Conservation (phyloP, 768 basidiomycete species). For the Melanogaster broomeanus region DNA sequence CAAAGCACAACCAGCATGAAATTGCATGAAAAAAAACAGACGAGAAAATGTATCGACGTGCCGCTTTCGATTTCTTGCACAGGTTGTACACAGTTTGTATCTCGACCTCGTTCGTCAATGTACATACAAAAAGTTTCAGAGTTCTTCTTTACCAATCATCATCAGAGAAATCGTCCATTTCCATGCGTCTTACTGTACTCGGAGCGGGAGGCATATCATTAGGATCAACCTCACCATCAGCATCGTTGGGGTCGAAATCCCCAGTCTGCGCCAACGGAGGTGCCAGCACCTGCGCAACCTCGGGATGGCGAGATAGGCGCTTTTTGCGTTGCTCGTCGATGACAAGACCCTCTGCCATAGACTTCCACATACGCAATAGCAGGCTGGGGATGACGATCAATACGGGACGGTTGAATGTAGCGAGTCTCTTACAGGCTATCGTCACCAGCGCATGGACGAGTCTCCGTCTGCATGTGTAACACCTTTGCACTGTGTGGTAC, state of each 20-base stretch:
- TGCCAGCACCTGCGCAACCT: conserved; percentile 11
- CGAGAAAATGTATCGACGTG: too few relatives aligned
- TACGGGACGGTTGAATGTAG: not conserved
- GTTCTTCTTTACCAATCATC: conserved; percentile 24
- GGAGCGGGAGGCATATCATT: conserved; percentile 12
- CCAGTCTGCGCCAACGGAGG: conserved; percentile 1
- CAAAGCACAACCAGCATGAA: not conserved
- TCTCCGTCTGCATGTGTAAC: conserved; percentile 34
- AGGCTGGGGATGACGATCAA: conserved; percentile 29
- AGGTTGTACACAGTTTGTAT: not conserved
- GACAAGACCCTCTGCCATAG: conserved; percentile 45
- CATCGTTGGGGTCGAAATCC: conserved; percentile 12
- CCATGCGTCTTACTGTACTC: conserved; percentile 1
- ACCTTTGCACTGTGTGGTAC: conserved; percentile 35
- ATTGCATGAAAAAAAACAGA: not conserved
- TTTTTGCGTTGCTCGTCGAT: conserved; percentile 46
- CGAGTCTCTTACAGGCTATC: conserved; percentile 46
- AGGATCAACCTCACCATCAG: conserved; percentile 1
- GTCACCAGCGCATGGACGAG: conserved; percentile 50
- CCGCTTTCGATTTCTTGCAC: not conserved
- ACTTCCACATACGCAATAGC: conserved; percentile 45
- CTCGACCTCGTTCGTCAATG: not conserved
- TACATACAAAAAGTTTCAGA: not conserved
- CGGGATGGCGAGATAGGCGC: conserved; percentile 14
- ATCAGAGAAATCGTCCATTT: conserved; percentile 25